phyloP scores from a whole-genome alignment of 495 filamentous ascomycete genomes.

The Pyronema omphalodes region DNA sequence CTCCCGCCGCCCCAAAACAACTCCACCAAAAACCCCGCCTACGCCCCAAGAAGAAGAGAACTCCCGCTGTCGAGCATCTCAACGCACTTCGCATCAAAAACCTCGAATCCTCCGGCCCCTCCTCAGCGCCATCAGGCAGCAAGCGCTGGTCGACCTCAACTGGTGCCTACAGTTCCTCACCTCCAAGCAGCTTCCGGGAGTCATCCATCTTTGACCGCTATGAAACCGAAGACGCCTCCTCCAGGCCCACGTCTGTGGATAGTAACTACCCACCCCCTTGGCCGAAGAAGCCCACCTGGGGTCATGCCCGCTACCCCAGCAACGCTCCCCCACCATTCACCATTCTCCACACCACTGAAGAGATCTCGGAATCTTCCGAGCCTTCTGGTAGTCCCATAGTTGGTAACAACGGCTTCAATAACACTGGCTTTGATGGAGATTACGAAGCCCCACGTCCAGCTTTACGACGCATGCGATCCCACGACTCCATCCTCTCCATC shows the following conservation, averaged over 20 bases:
- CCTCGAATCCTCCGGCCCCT: constrained; percentile 27
- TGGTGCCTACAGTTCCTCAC: constrained; percentile 52
- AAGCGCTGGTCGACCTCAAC: constrained; percentile 32
- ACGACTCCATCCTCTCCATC: constrained; percentile 17
- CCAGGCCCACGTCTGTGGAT: constrained; percentile 16
- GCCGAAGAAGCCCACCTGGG: background rate
- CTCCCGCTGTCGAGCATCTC: constrained; percentile 16
- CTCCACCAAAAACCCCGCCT: constrained; percentile 12
- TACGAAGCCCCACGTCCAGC: background rate
- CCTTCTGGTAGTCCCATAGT: no score
- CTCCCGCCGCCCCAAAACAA: constrained; percentile 10
- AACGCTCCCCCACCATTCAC: constrained; percentile 13
- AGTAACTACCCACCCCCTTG: constrained; percentile 7
- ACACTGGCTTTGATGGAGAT: no score
- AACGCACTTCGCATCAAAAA: constrained; percentile 29
- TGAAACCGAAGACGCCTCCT: constrained; percentile 26
- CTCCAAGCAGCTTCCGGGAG: constrained; percentile 50
- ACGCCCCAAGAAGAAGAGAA: background rate
- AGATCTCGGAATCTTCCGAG: constrained; percentile 14
- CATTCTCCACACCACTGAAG: constrained; percentile 19
- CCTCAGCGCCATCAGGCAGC: constrained; percentile 45
- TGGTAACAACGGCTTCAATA: no score
- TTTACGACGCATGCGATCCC: constrained; percentile 11
- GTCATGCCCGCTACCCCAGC: background rate
- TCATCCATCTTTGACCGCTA: constrained; percentile 61